Evolutionary conservation across 495 filamentous ascomycete genomes (phyloP).

Genomic region (Podospora comata): DNA sequence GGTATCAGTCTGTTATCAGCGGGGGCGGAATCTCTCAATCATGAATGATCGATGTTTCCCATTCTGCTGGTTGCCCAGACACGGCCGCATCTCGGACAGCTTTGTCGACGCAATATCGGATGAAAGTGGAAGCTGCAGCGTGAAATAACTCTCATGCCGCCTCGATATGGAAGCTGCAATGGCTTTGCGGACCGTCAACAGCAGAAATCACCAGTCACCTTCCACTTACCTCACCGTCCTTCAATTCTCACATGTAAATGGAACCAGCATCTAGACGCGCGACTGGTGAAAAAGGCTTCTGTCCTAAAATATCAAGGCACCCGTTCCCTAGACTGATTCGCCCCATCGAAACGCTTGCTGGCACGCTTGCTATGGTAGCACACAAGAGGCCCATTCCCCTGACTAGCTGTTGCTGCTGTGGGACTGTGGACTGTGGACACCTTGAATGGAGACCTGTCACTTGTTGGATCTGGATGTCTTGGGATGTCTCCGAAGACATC

Average conservation of each 20-base stretch:
- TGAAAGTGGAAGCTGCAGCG: constrained; percentile 8
- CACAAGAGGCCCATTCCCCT: constrained; percentile 11
- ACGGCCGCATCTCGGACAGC: background rate
- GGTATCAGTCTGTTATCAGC: constrained; percentile 14
- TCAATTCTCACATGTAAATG: background rate
- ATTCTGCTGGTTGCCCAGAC: constrained; percentile 2
- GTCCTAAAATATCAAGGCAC: background rate
- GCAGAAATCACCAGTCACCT: background rate
- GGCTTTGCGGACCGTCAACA: background rate
- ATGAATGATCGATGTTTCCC: constrained; percentile 13
- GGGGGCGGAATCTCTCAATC: constrained; percentile 16
- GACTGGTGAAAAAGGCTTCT: background rate
- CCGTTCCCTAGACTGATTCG: background rate
- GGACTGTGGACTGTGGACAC: background rate
- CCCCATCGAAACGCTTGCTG: constrained; percentile 14
- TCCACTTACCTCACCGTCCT: background rate
- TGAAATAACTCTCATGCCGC: background rate
- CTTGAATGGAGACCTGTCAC: constrained; percentile 3
- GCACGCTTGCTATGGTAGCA: constrained; percentile 12
- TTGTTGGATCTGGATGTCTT: background rate
- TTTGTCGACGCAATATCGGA: constrained; percentile 3
- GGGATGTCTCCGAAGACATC: background rate
- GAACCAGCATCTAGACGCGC: constrained; percentile 14
- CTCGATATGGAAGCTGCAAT: background rate
- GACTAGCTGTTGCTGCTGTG: constrained; percentile 7